These are phyloP conservation scores for Trematosphaeria pertusa DNA, from an alignment of 2,329 filamentous ascomycete genomes.

Conservation along the genomic window DNA sequence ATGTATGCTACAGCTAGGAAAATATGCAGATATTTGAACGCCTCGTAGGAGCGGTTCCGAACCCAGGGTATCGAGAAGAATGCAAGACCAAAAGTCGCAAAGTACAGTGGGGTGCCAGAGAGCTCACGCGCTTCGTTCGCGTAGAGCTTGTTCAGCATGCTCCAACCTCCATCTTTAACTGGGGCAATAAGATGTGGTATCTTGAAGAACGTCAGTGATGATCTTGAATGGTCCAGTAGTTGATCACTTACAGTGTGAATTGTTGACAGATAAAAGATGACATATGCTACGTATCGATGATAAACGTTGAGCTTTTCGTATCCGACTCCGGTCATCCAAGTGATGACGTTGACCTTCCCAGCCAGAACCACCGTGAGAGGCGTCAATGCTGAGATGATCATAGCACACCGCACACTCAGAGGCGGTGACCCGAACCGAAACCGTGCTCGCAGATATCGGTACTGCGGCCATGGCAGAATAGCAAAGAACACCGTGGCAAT, in stretches of 20 bases:
- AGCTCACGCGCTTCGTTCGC: constrained; percentile 21
- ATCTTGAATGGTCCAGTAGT: neutral
- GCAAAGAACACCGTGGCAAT: constrained; percentile 20
- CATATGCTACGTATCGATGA: constrained; percentile 26
- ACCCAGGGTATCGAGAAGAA: constrained; percentile 35
- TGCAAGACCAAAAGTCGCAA: constrained; percentile 26
- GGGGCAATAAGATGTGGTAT: constrained; percentile 29
- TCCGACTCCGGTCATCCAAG: constrained; percentile 35
- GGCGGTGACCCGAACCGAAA: constrained; percentile 34
- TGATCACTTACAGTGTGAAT: constrained; percentile 28
- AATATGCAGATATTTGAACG: constrained; percentile 33
- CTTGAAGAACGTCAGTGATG: constrained; percentile 10
- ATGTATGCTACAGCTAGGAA: constrained; percentile 28
- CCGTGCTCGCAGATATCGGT: constrained; percentile 18
- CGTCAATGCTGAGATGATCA: constrained; percentile 35
- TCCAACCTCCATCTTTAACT: constrained; percentile 25
- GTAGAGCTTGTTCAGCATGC: constrained; percentile 22
- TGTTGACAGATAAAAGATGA: constrained; percentile 28
- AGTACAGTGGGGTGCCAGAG: constrained; percentile 24
- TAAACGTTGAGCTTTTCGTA: constrained; percentile 40
- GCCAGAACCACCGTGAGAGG: constrained; percentile 35
- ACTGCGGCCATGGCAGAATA: constrained; percentile 25
- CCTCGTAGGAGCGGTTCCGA: constrained; percentile 28
- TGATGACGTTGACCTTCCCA: constrained; percentile 40
- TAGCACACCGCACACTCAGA: constrained; percentile 29